Percentiles rank a stretch among this genome's conserved stretches.
phyloP scores from a whole-genome alignment of 352 stramenopile species.

The Pythium monospermum region DNA sequence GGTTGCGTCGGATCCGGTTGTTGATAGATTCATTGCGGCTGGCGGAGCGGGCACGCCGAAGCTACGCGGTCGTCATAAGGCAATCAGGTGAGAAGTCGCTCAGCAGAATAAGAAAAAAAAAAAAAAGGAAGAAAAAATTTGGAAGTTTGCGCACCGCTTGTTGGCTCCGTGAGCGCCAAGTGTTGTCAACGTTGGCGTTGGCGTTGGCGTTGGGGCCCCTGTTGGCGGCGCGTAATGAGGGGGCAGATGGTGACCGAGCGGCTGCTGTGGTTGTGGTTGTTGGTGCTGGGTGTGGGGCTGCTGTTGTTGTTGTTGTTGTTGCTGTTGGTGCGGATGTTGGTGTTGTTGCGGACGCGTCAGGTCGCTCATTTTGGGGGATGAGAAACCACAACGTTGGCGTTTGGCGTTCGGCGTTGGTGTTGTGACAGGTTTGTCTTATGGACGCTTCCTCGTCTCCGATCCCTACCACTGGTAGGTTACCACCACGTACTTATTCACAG shows the following conservation, averaged over 20 bases:
- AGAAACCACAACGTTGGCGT: neutral
- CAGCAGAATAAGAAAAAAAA: conserved; percentile 20
- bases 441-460: too few species aligned
- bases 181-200: conserved; percentile 4
- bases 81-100: too few species aligned
- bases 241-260: conserved; percentile 10
- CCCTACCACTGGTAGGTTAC: too few species aligned
- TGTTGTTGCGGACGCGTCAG: conserved; percentile 19
- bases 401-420: too few species aligned
- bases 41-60: conserved; percentile 17
- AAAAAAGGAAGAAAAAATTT: conserved; percentile 1
- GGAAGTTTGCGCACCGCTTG: conserved; percentile 18
- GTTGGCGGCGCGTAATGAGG: neutral
- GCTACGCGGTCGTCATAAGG: too few species aligned
- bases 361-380: conserved; percentile 17
- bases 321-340: too few species aligned
- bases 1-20: conserved; percentile 9
- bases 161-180: conserved; percentile 1
- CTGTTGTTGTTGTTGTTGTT: too few species aligned
- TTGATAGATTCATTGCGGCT: conserved; percentile 16
- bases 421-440: too few species aligned
- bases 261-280: conserved; percentile 26
- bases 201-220: conserved; percentile 1
- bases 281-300: conserved; percentile 16
- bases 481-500: too few species aligned